Percentiles rank a stretch among this genome's conserved stretches.
phyloP scores from a whole-genome alignment of 495 filamentous ascomycete species.

The Aspergillus taichungensis region DNA sequence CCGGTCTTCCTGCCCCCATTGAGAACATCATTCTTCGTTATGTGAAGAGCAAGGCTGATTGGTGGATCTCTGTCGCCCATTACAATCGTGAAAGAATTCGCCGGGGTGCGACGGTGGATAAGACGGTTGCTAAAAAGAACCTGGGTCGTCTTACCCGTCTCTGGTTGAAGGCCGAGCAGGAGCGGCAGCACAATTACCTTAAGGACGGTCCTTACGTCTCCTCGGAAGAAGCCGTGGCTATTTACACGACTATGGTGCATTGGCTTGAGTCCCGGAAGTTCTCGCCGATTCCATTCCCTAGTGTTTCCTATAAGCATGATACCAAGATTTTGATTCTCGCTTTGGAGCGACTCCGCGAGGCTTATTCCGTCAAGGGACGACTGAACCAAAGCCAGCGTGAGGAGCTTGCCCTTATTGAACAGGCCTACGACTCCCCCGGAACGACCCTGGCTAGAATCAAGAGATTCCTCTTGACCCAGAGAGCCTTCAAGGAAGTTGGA shows the following conservation, averaged over 20 bases:
- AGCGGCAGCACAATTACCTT: constrained; percentile 98
- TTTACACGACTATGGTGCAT: constrained; percentile 97
- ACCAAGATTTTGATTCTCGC: constrained; percentile 98
- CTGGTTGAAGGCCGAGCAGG: constrained; percentile 98
- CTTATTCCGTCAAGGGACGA: constrained; percentile 95
- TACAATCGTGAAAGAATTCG: constrained; percentile 97
- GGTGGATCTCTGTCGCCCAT: constrained; percentile 98
- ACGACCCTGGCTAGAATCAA: constrained; percentile 96
- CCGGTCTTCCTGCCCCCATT: constrained; percentile 89
- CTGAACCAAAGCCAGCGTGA: constrained; percentile 97
- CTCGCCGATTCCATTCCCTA: constrained; percentile 97
- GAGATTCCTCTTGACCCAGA: constrained; percentile 90
- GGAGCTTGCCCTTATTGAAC: constrained; percentile 94
- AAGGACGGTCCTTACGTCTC: constrained; percentile 99
- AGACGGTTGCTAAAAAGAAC: constrained; percentile 99
- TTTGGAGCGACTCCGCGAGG: constrained; percentile 86
- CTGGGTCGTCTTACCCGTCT: constrained; percentile 86
- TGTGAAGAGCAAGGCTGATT: constrained; percentile 97
- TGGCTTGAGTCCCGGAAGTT: constrained; percentile 99
- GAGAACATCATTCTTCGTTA: constrained; percentile 98
- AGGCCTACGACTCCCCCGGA: constrained; percentile 96
- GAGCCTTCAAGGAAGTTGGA: constrained; percentile 98
- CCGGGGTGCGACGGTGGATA: constrained; percentile 93
- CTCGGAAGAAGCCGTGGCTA: constrained; percentile 95
- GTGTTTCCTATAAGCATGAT: constrained; percentile 99